Base-by-base conservation (phyloP, 208 protist genomes). In the Trypanosoma rangeli region DNA sequence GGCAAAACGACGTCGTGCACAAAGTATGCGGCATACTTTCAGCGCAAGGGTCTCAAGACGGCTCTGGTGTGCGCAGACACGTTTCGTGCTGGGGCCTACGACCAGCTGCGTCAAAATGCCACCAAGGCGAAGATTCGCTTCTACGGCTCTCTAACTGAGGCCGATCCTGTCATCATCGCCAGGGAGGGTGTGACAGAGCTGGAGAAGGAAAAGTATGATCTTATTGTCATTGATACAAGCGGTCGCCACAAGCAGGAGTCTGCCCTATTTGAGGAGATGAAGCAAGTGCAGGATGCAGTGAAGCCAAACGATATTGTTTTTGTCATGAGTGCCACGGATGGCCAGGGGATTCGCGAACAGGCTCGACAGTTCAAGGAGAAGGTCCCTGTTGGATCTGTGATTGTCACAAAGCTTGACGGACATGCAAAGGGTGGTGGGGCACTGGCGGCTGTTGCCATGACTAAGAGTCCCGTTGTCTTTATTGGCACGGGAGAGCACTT, bases 221-320 rank as follows among this genome's bases (percentile, higher is more conserved):
- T 99, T 44, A 99, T 99, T 74, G 99, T 99, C 61, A 97, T 99
- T 8, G 99, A 99, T 87, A 99, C 99, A 5, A 98, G 89, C 49
- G 99, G 98, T 44, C 85, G 98, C 5, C 99, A 99, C 82, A 99
- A 98, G 75, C 98, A 99, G 89, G 98, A 99, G 82, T 83, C 76
- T 12, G 92, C 90, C 1, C 86, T 99, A 9, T 99, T 99, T 77
- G 97, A 99, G 62, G 99, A 99, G 82, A 99, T 99, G 98, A 87
- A 99, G 77, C 90, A 99, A 77, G 82, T 98, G 12, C 73, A 89
- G 72, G 52, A 84, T 60, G 80, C 83, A 0, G 75, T 97, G 33
- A 74, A 94, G 70, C 98, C 98, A 29, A 94, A 99, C 74, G 94
- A 99, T 67, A 95, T 99, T 49, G 91, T 99, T 16, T 99, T 99